Evolutionary conservation across 768 basidiomycete species (phyloP).

Genomic region (Termitomyces sp.): DNA sequence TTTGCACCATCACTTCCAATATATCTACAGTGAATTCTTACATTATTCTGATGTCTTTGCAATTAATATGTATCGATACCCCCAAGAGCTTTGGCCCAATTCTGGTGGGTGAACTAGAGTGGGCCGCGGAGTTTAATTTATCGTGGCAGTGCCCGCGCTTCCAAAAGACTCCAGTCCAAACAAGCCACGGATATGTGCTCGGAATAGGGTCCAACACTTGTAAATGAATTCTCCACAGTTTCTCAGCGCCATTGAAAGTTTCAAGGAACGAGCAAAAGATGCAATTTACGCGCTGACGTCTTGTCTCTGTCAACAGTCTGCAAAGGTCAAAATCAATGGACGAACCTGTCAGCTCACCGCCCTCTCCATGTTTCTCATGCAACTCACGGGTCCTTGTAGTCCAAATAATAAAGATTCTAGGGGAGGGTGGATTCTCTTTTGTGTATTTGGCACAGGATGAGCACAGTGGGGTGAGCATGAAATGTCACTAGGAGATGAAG

Average conservation of each 20-base stretch:
- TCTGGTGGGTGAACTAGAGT: background rate
- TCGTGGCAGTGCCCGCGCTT: conserved; percentile 14
- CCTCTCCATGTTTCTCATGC: conserved; percentile 1
- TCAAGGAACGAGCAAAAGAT: conserved; percentile 78
- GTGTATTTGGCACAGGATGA: conserved; percentile 89
- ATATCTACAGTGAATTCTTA: background rate
- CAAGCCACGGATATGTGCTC: background rate
- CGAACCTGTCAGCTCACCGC: conserved; percentile 71
- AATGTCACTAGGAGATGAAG: background rate
- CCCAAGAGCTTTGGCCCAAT: background rate
- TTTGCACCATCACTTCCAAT: conserved; percentile 3
- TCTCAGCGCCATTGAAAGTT: conserved; percentile 47
- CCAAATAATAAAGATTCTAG: conserved; percentile 88
- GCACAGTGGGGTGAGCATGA: conserved; percentile 63
- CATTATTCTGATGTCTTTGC: background rate
- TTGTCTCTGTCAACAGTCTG: conserved; percentile 76
- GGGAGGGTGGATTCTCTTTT: conserved; percentile 95
- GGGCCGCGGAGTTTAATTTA: background rate
- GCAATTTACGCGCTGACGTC: conserved; percentile 79
- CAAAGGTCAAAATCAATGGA: conserved; percentile 93
- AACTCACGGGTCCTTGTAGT: conserved; percentile 41
- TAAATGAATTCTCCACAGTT: conserved; percentile 33
- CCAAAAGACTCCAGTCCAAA: conserved; percentile 4
- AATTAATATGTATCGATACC: background rate
- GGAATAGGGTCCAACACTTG: background rate